phyloP scores from a whole-genome alignment of 2,329 filamentous ascomycete species.

The Paracoccidioides lutzii region DNA sequence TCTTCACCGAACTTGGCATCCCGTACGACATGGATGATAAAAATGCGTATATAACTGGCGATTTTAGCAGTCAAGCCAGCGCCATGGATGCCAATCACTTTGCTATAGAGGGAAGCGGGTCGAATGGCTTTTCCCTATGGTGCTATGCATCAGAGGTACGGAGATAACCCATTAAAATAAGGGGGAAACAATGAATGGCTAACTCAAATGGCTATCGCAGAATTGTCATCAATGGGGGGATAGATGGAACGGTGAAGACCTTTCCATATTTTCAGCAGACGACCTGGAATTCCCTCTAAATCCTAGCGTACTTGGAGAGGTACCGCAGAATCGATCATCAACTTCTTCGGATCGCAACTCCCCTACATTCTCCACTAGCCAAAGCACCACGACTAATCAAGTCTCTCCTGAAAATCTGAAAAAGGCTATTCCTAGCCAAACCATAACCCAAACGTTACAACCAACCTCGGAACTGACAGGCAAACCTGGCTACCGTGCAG shows the following conservation, averaged over 20 bases:
- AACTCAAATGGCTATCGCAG: slow-evolving; percentile 24
- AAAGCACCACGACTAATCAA: slow-evolving; percentile 31
- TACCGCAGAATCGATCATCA: slow-evolving; percentile 27
- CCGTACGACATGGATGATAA: slow-evolving; percentile 98
- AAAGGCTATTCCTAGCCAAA: slow-evolving; percentile 47
- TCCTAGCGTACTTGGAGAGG: slow-evolving; percentile 15
- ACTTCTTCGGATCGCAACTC: slow-evolving; percentile 29
- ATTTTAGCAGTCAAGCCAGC: slow-evolving; percentile 82
- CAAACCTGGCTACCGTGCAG: slow-evolving; percentile 66
- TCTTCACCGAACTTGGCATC: slow-evolving; percentile 93
- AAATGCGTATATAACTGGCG: slow-evolving; percentile 85
- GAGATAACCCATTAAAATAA: slow-evolving; percentile 32
- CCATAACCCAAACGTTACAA: slow-evolving; percentile 44
- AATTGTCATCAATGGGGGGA: slow-evolving; percentile 86
- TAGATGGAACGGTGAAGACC: slow-evolving; percentile 93
- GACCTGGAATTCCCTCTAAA: slow-evolving; percentile 48
- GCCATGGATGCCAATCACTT: slow-evolving; percentile 96
- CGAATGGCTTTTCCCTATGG: slow-evolving; percentile 85
- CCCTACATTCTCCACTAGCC: slow-evolving; percentile 43
- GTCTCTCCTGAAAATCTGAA: slow-evolving; percentile 68
- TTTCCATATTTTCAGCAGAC: slow-evolving; percentile 79
- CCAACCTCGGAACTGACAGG: slow-evolving; percentile 46
- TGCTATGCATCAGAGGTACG: slow-evolving; percentile 61
- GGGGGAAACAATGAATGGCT: not conserved
- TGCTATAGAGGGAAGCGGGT: slow-evolving; percentile 68